These are phyloP conservation scores for Penicillium occitanis DNA, from an alignment of 2,329 filamentous ascomycete species.

Conservation along the genomic window DNA sequence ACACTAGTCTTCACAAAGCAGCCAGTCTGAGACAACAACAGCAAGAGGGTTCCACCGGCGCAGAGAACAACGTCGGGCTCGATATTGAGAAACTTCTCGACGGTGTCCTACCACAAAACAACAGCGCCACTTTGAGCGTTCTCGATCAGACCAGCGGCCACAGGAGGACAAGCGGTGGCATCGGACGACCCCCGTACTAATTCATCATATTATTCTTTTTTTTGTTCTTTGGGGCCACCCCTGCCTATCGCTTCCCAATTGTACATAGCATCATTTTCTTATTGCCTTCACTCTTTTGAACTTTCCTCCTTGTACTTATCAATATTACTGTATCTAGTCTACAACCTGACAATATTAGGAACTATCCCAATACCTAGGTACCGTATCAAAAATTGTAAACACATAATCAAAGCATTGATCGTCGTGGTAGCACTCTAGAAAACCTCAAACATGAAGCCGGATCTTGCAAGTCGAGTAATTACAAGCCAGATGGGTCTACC, in stretches of 20 bases:
- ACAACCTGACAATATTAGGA: too few relatives aligned
- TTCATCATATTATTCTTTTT: not conserved
- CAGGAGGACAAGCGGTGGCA: slow-evolving; percentile 21
- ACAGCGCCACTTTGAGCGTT: slow-evolving; percentile 19
- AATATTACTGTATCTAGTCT: not conserved
- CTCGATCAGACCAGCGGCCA: not conserved
- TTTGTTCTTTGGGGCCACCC: not conserved
- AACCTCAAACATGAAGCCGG: too few relatives aligned
- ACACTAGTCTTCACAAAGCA: slow-evolving; percentile 30
- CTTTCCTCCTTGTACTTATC: slow-evolving; percentile 3
- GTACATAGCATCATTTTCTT: slow-evolving; percentile 6
- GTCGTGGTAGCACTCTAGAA: too few relatives aligned
- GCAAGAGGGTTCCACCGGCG: slow-evolving; percentile 16
- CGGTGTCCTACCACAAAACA: slow-evolving; percentile 34
- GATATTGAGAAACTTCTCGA: slow-evolving; percentile 41
- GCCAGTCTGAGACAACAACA: not conserved
- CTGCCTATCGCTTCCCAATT: not conserved
- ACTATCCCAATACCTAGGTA: too few relatives aligned
- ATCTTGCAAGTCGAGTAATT: too few relatives aligned
- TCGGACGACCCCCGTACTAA: slow-evolving; percentile 29
- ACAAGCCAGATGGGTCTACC: too few relatives aligned
- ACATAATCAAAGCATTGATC: too few relatives aligned
- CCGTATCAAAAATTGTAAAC: too few relatives aligned
- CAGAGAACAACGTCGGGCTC: slow-evolving; percentile 23
- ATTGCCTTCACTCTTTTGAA: slow-evolving; percentile 2